phyloP scores from a whole-genome alignment of 73 alveolate genomes.

The Paramecium pentaurelia region DNA sequence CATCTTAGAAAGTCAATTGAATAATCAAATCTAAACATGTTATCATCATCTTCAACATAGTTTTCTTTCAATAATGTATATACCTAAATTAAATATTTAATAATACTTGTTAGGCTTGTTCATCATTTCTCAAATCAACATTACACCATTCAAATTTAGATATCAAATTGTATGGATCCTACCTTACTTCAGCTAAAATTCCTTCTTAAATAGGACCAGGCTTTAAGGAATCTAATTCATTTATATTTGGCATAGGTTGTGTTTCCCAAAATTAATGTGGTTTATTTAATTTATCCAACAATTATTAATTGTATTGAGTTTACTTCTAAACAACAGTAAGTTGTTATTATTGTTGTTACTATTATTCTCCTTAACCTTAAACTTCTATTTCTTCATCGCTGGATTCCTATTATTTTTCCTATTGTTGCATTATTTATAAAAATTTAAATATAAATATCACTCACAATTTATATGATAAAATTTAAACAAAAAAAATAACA shows the following conservation, averaged over 20 bases:
- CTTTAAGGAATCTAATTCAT: conserved; percentile 51
- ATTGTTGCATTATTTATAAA: neutral
- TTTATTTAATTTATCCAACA: conserved; percentile 65
- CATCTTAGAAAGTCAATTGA: conserved; percentile 91
- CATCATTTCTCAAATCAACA: conserved; percentile 79
- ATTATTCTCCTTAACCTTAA: neutral
- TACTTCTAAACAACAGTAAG: neutral
- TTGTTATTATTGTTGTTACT: neutral
- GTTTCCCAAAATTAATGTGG: conserved; percentile 93
- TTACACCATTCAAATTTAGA: conserved; percentile 90
- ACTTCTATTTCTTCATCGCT: conserved; percentile 19
- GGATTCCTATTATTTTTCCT: neutral
- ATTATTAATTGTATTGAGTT: neutral
- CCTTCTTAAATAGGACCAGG: conserved; percentile 80
- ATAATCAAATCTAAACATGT: conserved; percentile 97
- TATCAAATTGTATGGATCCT: conserved; percentile 85
- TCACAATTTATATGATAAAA: neutral
- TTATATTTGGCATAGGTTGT: conserved; percentile 88
- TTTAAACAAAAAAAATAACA: neutral
- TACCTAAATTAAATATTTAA: conserved; percentile 6
- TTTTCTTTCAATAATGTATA: conserved; percentile 91
- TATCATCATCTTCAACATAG: conserved; percentile 99
- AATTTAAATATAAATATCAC: neutral
- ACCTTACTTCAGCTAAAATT: conserved; percentile 77
- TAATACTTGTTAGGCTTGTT: conserved; percentile 75